Conservation (phyloP, 2,329 filamentous ascomycete genomes). For the Fusarium anthophilum region DNA sequence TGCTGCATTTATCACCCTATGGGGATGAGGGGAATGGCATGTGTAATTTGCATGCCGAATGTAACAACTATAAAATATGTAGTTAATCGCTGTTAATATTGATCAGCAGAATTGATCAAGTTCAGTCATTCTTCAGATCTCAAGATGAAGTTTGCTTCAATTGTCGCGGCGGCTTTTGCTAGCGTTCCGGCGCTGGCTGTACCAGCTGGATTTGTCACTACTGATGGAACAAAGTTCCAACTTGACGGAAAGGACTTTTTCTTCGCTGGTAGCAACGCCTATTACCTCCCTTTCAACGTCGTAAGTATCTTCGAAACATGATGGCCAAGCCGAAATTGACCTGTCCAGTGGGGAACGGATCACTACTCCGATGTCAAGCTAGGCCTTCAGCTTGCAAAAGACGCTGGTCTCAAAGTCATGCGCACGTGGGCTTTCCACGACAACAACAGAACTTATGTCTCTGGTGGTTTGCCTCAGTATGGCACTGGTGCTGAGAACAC, state of each 20-base stretch:
- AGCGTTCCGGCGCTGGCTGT: conserved; percentile 10
- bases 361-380: conserved; percentile 44
- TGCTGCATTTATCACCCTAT: conserved; percentile 23
- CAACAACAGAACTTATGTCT: conserved; percentile 11
- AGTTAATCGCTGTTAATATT: no score
- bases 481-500: conserved; percentile 55
- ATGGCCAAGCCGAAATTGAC: no score
- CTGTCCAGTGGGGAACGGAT: conserved; percentile 22
- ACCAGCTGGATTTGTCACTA: conserved; percentile 57
- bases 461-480: conserved; percentile 56
- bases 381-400: conserved; percentile 10
- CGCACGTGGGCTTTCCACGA: conserved; percentile 30
- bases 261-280: conserved; percentile 67
- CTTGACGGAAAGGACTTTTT: conserved; percentile 65
- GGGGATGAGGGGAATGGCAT: conserved; percentile 7
- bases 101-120: not conserved
- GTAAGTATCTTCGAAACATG: conserved; percentile 19
- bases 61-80: conserved; percentile 15
- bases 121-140: not conserved
- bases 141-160: conserved; percentile 19
- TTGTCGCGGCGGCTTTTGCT: conserved; percentile 10
- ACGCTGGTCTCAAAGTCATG: conserved; percentile 19
- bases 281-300: conserved; percentile 65
- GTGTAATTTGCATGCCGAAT: not conserved
- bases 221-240: conserved; percentile 60